Evolutionary conservation across 176 grass and related monocot genomes (phyloP).

Genomic region (Avena atlantica): DNA sequence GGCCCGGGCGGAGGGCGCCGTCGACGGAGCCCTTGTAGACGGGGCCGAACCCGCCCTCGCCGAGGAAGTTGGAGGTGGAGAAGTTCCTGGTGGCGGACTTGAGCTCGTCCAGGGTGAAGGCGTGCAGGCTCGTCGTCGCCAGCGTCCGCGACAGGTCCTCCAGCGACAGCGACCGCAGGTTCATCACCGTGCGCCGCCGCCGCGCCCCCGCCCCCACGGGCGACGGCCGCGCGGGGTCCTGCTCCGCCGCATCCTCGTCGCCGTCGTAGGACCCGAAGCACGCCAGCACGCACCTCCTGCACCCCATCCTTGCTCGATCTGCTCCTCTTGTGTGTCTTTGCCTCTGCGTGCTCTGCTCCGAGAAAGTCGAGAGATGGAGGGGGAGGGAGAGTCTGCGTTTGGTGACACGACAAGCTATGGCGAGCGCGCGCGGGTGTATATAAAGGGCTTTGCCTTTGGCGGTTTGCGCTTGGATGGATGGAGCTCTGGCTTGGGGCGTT

Average conservation of each 20-base stretch:
- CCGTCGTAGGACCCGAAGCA: conserved; percentile 44
- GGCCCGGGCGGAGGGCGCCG: conserved; percentile 54
- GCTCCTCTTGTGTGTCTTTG: too few relatives aligned
- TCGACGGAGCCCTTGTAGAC: conserved; percentile 88
- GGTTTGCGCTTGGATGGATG: neutral
- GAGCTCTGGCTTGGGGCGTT: neutral
- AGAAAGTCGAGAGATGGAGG: neutral
- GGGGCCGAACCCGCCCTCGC: conserved; percentile 88
- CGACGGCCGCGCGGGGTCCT: neutral
- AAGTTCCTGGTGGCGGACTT: conserved; percentile 73
- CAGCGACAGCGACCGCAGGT: conserved; percentile 64
- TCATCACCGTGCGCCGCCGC: conserved; percentile 51
- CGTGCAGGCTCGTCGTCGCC: conserved; percentile 70
- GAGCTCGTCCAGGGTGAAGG: conserved; percentile 86
- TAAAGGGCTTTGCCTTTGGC: neutral
- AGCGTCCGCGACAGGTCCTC: conserved; percentile 83
- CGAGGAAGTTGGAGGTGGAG: conserved; percentile 73
- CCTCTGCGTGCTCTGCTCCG: neutral
- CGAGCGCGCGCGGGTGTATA: conserved; percentile 34
- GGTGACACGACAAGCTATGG: conserved; percentile 12
- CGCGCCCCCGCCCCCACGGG: conserved; percentile 33
- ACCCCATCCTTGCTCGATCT: neutral
- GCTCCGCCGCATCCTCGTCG: neutral
- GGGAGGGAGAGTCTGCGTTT: neutral
- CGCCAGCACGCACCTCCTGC: conserved; percentile 42